phyloP scores from a whole-genome alignment of 768 basidiomycete genomes.

The Lyophyllum semitale region DNA sequence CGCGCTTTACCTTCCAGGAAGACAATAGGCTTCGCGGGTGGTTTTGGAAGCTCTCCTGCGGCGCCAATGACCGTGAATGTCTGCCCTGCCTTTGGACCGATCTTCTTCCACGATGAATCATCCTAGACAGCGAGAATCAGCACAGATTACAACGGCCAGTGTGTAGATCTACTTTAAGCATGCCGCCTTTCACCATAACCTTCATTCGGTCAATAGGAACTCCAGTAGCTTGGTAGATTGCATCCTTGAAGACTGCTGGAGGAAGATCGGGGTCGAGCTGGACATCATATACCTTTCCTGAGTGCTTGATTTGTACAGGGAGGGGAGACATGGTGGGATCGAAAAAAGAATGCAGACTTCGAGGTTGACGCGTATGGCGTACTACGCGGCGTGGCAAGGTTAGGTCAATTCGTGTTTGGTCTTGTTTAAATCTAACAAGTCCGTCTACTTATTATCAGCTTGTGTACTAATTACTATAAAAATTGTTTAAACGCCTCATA shows the following conservation, averaged over 20 bases:
- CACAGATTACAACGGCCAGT: not conserved
- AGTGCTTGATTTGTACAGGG: constrained; percentile 86
- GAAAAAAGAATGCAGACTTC: constrained; percentile 2
- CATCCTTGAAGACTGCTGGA: constrained; percentile 77
- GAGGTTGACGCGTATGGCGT: constrained; percentile 25
- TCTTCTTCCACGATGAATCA: constrained; percentile 83
- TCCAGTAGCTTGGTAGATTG: constrained; percentile 79
- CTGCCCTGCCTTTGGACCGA: constrained; percentile 83
- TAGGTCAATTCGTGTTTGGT: constrained; percentile 1
- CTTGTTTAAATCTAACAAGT: constrained; percentile 17
- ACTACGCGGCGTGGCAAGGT: not conserved
- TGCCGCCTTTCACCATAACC: constrained; percentile 92
- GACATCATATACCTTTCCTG: constrained; percentile 76
- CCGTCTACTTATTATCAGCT: constrained; percentile 7
- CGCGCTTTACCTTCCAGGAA: constrained; percentile 77
- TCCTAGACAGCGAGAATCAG: constrained; percentile 50
- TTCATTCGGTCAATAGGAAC: constrained; percentile 94
- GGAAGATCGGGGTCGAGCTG: constrained; percentile 73
- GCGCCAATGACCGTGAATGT: constrained; percentile 93
- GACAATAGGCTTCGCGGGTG: constrained; percentile 74
- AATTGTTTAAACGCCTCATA: too few relatives aligned
- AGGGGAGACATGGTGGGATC: constrained; percentile 58
- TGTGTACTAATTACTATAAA: too few relatives aligned
- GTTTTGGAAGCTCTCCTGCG: constrained; percentile 88
- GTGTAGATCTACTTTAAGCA: constrained; percentile 70